These are phyloP conservation scores for Yamadazyma endophytica DNA, from an alignment of 805 yeast species.

Conservation along the genomic window DNA sequence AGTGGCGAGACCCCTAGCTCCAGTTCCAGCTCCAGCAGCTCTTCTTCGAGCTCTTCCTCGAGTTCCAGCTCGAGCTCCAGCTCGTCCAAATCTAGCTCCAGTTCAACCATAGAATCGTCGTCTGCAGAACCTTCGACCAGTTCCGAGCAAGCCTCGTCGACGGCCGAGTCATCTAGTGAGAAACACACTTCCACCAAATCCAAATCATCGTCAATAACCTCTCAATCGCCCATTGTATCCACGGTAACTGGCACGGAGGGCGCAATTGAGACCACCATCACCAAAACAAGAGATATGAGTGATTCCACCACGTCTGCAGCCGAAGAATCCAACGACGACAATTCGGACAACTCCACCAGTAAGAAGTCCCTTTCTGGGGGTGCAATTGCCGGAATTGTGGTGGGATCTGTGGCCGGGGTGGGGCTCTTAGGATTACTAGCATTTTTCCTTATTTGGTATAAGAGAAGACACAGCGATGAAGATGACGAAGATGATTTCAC, in stretches of 20 bases:
- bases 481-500: slow-evolving; percentile 37
- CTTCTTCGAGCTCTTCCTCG: slow-evolving; percentile 11
- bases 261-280: slow-evolving; percentile 10
- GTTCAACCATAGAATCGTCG: slow-evolving; percentile 7
- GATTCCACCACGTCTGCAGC: slow-evolving; percentile 10
- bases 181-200: slow-evolving; percentile 10
- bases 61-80: slow-evolving; percentile 5
- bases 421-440: slow-evolving; percentile 30
- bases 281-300: slow-evolving; percentile 6
- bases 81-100: slow-evolving; percentile 11
- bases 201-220: slow-evolving; percentile 1
- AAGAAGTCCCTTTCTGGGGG: slow-evolving; percentile 29
- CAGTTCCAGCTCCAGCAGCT: slow-evolving; percentile 7
- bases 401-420: slow-evolving; percentile 39
- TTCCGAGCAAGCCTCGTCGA: slow-evolving; percentile 10
- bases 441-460: slow-evolving; percentile 35
- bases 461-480: slow-evolving; percentile 30
- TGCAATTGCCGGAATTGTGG: slow-evolving; percentile 39
- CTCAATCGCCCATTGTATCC: slow-evolving; percentile 6
- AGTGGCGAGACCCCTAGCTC: slow-evolving; percentile 8
- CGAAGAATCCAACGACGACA: slow-evolving; percentile 5
- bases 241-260: slow-evolving; percentile 7
- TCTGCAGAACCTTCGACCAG: slow-evolving; percentile 8
- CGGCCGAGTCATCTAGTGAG: slow-evolving; percentile 12
- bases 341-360: slow-evolving; percentile 2